These are phyloP conservation scores for Sarcodon sp. DNA, from an alignment of 768 basidiomycete species.

Conservation along the genomic window DNA sequence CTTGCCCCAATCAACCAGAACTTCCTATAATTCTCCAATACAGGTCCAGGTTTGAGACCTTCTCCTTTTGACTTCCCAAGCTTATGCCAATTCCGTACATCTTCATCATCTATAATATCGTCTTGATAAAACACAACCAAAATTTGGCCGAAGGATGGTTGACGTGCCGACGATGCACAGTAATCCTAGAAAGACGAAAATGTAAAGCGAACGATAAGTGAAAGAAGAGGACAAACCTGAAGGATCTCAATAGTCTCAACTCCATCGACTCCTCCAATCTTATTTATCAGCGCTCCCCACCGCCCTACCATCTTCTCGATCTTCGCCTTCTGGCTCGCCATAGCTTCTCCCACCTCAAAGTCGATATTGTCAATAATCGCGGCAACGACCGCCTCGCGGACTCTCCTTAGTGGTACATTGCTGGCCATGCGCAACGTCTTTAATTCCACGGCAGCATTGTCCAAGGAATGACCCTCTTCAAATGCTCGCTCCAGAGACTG, in stretches of 20 bases:
- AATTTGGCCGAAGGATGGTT: slow-evolving; percentile 72
- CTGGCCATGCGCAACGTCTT: slow-evolving; percentile 96
- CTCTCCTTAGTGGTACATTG: slow-evolving; percentile 79
- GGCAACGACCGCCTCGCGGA: slow-evolving; percentile 81
- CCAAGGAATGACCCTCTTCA: slow-evolving; percentile 80
- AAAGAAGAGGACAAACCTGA: slow-evolving; percentile 38
- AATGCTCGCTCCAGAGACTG: slow-evolving; percentile 89
- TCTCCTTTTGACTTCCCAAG: slow-evolving; percentile 40
- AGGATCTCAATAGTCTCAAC: slow-evolving; percentile 69
- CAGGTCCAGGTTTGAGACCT: slow-evolving; percentile 23
- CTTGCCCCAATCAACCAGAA: slow-evolving; percentile 59
- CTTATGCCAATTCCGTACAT: slow-evolving; percentile 80
- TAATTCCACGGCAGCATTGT: slow-evolving; percentile 88
- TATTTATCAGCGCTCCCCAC: slow-evolving; percentile 78
- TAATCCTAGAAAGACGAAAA: slow-evolving; percentile 32
- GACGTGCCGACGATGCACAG: slow-evolving; percentile 49
- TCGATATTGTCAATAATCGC: slow-evolving; percentile 63
- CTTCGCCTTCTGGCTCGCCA: slow-evolving; percentile 42
- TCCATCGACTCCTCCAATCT: slow-evolving; percentile 72
- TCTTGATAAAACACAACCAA: slow-evolving; percentile 79
- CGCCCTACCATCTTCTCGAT: slow-evolving; percentile 50
- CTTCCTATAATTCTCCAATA: slow-evolving; percentile 45
- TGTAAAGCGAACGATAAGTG: slow-evolving; percentile 1
- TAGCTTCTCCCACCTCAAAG: slow-evolving; percentile 29
- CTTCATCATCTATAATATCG: slow-evolving; percentile 87